phyloP scores from a whole-genome alignment of 106 monocot genomes.

The Dendrobium catenatum region DNA sequence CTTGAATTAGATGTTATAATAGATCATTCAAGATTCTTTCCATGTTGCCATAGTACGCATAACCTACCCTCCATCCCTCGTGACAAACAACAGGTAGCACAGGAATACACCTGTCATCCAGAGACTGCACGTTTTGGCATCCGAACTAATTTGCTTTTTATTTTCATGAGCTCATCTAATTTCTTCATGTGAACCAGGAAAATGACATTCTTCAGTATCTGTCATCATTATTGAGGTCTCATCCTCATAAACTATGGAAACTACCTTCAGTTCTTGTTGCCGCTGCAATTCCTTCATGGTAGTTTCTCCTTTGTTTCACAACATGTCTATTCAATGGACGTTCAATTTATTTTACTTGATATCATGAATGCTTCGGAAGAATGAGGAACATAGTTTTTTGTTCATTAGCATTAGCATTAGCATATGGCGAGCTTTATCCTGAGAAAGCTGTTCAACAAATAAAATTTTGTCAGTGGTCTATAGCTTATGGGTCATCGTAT shows the following conservation, averaged over 20 bases:
- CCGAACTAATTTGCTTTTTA: not conserved
- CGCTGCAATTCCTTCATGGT: slow-evolving; percentile 58
- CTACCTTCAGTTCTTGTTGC: slow-evolving; percentile 55
- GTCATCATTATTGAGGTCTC: slow-evolving; percentile 23
- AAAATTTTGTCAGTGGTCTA: not conserved
- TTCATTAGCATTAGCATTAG: not conserved
- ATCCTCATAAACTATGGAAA: slow-evolving; percentile 48
- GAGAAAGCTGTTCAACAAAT: not conserved
- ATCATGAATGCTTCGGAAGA: not conserved
- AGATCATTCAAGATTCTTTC: too few species aligned
- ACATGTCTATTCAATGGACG: not conserved
- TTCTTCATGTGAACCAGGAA: slow-evolving; percentile 39
- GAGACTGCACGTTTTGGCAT: not conserved
- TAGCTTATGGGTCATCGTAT: not conserved
- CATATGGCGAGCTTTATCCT: not conserved
- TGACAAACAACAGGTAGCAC: not conserved
- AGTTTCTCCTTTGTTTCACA: slow-evolving; percentile 2
- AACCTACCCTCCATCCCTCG: too few species aligned
- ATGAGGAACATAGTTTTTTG: not conserved
- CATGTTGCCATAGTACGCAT: too few species aligned
- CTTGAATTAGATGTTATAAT: too few species aligned
- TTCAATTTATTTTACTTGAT: not conserved
- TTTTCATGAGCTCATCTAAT: slow-evolving; percentile 1
- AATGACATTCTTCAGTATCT: slow-evolving; percentile 54
- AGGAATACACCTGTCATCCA: not conserved